These are phyloP conservation scores for Sedum album DNA, from an alignment of 164 flowering plant genomes.

Conservation along the genomic window DNA sequence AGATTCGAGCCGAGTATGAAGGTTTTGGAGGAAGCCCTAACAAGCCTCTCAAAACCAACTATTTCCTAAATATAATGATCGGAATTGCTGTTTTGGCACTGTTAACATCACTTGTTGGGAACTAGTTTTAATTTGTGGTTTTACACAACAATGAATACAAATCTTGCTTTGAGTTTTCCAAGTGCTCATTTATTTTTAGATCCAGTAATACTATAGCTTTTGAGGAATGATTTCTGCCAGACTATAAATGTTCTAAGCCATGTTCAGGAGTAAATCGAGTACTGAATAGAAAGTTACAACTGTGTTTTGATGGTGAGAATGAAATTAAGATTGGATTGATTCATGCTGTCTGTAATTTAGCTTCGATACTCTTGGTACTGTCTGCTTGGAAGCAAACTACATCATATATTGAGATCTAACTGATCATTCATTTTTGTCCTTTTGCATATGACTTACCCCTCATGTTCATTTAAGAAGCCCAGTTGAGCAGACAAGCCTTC, in stretches of 20 bases:
- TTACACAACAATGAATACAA: not conserved
- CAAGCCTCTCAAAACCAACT: slow-evolving; percentile 82
- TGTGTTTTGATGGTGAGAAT: not conserved
- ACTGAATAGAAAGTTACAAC: not conserved
- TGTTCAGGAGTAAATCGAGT: not conserved
- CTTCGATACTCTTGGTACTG: not conserved
- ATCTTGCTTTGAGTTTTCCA: not conserved
- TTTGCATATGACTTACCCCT: not conserved
- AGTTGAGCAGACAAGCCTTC: not conserved
- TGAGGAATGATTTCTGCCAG: not conserved
- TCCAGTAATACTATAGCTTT: not conserved
- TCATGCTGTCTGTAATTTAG: not conserved
- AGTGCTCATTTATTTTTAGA: not conserved
- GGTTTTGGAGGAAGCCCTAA: slow-evolving; percentile 88
- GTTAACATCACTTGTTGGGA: slow-evolving; percentile 58
- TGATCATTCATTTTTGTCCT: not conserved
- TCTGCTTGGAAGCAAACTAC: not conserved
- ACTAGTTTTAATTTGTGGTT: slow-evolving; percentile 21
- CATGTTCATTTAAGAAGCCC: not conserved
- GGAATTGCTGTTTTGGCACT: slow-evolving; percentile 68
- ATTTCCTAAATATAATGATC: slow-evolving; percentile 84
- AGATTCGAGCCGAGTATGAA: slow-evolving; percentile 85
- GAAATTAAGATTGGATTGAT: not conserved
- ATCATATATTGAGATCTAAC: not conserved
- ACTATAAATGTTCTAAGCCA: not conserved